Evolutionary conservation across 2,329 filamentous ascomycete species (phyloP).

Genomic region (Fusarium euwallaceae): DNA sequence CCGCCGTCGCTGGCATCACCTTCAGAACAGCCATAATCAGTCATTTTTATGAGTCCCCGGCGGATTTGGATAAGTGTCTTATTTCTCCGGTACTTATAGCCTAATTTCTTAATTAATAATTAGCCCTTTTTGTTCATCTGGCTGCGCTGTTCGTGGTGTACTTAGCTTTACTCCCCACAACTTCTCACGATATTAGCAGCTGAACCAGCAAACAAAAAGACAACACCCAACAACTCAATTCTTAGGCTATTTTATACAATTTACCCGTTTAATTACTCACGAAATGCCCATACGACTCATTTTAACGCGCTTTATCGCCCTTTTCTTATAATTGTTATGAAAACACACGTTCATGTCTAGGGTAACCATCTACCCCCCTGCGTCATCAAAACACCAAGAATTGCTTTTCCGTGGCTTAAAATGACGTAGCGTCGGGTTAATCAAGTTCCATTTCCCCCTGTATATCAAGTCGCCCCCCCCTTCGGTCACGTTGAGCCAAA

Average conservation of each 20-base stretch:
- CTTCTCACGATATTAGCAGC: rapidly evolving
- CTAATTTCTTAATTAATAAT: not conserved
- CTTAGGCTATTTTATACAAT: not conserved
- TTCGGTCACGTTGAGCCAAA: not conserved
- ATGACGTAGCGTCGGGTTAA: not conserved
- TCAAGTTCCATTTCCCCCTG: not conserved
- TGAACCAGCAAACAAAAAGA: not conserved
- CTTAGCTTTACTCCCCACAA: not conserved
- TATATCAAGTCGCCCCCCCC: not conserved
- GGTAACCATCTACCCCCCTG: not conserved
- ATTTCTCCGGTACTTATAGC: not conserved
- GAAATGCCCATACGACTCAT: not conserved
- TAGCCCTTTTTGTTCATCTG: not conserved
- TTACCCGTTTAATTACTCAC: not conserved
- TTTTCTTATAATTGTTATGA: not conserved
- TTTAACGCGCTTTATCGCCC: not conserved
- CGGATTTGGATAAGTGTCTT: not conserved
- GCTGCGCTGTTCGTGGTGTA: rapidly evolving
- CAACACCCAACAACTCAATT: not conserved
- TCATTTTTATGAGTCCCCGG: not conserved
- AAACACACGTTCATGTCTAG: not conserved
- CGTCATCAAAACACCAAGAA: not conserved
- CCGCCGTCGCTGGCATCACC: not conserved
- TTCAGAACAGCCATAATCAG: not conserved
- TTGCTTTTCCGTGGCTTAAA: not conserved